Percentiles rank a stretch among this genome's conserved stretches.
phyloP scores from a whole-genome alignment of 2,329 filamentous ascomycete species.

The Dactylonectria macrodidyma region DNA sequence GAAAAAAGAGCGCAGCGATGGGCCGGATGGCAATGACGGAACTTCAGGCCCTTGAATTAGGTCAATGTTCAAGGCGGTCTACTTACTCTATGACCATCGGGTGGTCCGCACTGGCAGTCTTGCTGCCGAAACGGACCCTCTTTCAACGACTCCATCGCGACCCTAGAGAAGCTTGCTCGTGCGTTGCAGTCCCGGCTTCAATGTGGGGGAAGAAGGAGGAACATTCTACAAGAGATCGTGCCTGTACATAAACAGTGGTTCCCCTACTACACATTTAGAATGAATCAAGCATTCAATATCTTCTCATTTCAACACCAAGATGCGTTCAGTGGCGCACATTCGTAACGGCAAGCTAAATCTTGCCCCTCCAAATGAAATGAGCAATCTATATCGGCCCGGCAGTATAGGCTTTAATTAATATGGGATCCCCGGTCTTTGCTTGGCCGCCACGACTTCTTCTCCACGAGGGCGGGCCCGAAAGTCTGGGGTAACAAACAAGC shows the following conservation, averaged over 20 bases:
- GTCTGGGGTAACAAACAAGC: conserved; percentile 25
- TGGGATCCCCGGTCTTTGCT: background rate
- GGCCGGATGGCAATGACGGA: conserved; percentile 4
- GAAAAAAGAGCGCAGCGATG: conserved; percentile 3
- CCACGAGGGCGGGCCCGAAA: conserved; percentile 22
- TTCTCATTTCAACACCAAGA: background rate
- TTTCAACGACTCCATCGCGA: background rate
- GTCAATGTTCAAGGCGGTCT: background rate
- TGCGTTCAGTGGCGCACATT: background rate
- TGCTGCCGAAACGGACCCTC: conserved; percentile 11
- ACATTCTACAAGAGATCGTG: background rate
- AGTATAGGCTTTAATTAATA: background rate
- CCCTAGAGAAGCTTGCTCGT: conserved; percentile 7
- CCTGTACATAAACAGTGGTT: too few species aligned
- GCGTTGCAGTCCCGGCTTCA: conserved; percentile 4
- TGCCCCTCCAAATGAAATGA: background rate
- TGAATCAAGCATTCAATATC: background rate
- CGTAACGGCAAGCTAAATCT: background rate
- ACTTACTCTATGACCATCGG: background rate
- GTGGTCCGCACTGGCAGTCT: conserved; percentile 18
- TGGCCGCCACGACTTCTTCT: background rate
- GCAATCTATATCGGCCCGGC: background rate
- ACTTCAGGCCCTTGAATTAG: background rate
- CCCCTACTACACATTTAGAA: too few species aligned
- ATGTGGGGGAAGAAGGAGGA: conserved; percentile 21